Evolutionary conservation across 305 asterid species (phyloP).

Genomic region (Fraxinus xanthoxyloides): DNA sequence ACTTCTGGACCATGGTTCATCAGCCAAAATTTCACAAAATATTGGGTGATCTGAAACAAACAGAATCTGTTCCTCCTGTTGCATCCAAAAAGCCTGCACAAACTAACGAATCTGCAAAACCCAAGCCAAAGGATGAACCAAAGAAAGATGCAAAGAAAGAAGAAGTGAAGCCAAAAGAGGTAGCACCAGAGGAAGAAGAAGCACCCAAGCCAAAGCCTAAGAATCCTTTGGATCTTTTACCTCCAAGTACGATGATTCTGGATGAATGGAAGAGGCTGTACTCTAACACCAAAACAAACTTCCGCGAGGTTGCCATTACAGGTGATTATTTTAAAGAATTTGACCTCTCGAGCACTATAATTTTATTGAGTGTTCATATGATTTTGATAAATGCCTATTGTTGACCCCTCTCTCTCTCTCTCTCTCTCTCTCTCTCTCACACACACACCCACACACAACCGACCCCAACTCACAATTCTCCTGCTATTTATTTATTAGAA

Average conservation of each 20-base stretch:
- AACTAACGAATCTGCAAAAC: slow-evolving; percentile 59
- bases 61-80: slow-evolving; percentile 55
- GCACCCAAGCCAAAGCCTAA: slow-evolving; percentile 92
- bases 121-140: slow-evolving; percentile 59
- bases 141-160: slow-evolving; percentile 53
- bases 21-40: slow-evolving; percentile 78
- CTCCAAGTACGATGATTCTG: slow-evolving; percentile 81
- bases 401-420: not conserved
- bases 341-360: not conserved
- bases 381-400: not conserved
- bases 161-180: slow-evolving; percentile 46
- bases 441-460: too few relatives aligned
- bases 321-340: slow-evolving; percentile 35
- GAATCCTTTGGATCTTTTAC: slow-evolving; percentile 91
- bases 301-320: slow-evolving; percentile 89
- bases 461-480: not conserved
- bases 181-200: slow-evolving; percentile 57
- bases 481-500: not conserved
- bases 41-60: slow-evolving; percentile 60
- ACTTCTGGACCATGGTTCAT: slow-evolving; percentile 79
- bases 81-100: slow-evolving; percentile 69
- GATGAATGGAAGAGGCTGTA: slow-evolving; percentile 99
- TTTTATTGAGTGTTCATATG: not conserved
- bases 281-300: slow-evolving; percentile 85
- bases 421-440: not conserved